Base-by-base conservation (phyloP, 2,329 filamentous ascomycete species). In the Amauroascus niger region DNA sequence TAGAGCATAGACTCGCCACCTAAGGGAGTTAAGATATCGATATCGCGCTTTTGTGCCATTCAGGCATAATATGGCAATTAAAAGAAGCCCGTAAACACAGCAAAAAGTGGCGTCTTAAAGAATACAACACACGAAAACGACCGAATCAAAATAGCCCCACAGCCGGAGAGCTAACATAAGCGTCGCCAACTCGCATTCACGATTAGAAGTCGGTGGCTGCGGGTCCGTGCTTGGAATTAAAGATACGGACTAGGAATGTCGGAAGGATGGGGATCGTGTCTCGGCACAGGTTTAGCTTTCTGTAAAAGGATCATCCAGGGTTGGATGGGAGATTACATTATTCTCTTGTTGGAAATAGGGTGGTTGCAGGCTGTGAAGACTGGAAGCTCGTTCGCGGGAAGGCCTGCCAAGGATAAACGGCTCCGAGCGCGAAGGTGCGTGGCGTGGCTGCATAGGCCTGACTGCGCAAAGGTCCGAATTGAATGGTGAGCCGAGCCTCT, bases 401-500 rank as follows among this genome's bases (percentile, higher is more conserved):
- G 35, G 22, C 24, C 35, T 37, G 26, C 18, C 32, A 9, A 51
- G 35, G 20, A 68, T 68, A 57, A 73, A 74, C 1, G 72, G 69
- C 52, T 75, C 72, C 8, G 71, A 74, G 53, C 71, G 64, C 39
- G 70, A 74, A 30, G 70, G 67, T 11, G 67, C 69, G 58, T 73
- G 72, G 55, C 70, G 64, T 18, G 68, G 64, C 14, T 63, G 60
- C 4, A 63, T 56, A 24, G 65, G 66, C 26, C 63, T 64, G 47
- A 65, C 67, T 48, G 64, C 66, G 48, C 63, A 64, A 11, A 58
- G 63, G 55, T 74, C 70, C 8, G 70, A 60, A 52, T 70, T 68
- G 56, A 76, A 76, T 1, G 74, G 74, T 28, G 74, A 76, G 22
- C 73, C 74, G 16, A 76, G 64, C 37, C 73, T 70, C 54, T 72